phyloP scores from a whole-genome alignment of 805 yeast genomes.

The Metschnikowia cerradonensis region DNA sequence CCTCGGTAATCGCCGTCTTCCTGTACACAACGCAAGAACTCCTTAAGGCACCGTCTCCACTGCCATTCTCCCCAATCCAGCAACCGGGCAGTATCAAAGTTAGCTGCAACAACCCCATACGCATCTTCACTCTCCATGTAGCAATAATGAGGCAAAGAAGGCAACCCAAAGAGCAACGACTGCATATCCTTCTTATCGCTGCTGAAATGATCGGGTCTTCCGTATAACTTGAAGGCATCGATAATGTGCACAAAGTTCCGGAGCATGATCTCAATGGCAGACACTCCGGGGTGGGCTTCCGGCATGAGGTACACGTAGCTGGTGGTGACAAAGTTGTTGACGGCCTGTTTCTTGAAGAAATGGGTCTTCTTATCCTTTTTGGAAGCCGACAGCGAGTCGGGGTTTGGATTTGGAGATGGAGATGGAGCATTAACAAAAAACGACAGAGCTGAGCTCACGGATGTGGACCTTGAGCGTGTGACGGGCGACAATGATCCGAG shows the following conservation, averaged over 20 bases:
- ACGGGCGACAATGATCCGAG: too few relatives aligned
- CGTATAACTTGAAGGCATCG: constrained; percentile 68
- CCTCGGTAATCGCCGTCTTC: constrained; percentile 29
- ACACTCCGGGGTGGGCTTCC: constrained; percentile 66
- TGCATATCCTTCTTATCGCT: constrained; percentile 66
- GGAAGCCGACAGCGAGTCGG: constrained; percentile 8
- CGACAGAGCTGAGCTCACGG: constrained; percentile 25
- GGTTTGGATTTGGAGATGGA: constrained; percentile 24
- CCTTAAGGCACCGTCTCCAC: constrained; percentile 29
- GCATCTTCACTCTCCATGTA: constrained; percentile 41
- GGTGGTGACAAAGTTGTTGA: constrained; percentile 28
- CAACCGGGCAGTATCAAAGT: constrained; percentile 17
- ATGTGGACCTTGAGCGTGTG: constrained; percentile 20
- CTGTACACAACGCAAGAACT: constrained; percentile 12
- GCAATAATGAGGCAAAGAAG: constrained; percentile 66
- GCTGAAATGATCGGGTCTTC: constrained; percentile 68
- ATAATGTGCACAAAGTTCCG: constrained; percentile 64
- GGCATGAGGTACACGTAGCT: constrained; percentile 65
- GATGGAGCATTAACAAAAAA: constrained; percentile 29
- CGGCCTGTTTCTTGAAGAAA: constrained; percentile 28
- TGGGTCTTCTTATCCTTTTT: not conserved
- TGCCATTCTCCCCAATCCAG: constrained; percentile 26
- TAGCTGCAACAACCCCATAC: constrained; percentile 16
- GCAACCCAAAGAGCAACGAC: constrained; percentile 71
- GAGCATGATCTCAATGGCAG: constrained; percentile 68